Percentiles rank a stretch among this genome's conserved stretches.
Evolutionary conservation across 805 yeast genomes (phyloP).

Genomic region (Priceomyces castillae): DNA sequence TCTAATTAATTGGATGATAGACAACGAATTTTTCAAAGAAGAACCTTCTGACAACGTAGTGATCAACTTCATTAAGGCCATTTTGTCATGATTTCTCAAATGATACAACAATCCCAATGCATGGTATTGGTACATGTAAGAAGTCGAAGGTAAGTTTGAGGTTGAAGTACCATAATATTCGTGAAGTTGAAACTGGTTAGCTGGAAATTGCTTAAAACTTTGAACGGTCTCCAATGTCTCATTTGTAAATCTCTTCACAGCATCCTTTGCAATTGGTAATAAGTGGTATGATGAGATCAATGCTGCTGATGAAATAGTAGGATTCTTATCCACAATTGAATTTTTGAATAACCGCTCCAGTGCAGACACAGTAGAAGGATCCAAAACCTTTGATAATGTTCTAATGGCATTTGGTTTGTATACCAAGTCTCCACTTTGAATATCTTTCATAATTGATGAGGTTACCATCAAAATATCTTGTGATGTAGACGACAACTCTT

Average conservation of each 20-base stretch:
- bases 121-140: constrained; percentile 89
- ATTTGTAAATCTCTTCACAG: constrained; percentile 89
- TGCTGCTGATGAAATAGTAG: constrained; percentile 90
- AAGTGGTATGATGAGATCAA: constrained; percentile 86
- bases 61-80: constrained; percentile 89
- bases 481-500: constrained; percentile 80
- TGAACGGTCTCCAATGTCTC: constrained; percentile 90
- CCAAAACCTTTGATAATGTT: constrained; percentile 85
- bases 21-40: constrained; percentile 72
- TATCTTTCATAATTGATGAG: constrained; percentile 96
- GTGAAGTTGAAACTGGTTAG: constrained; percentile 49
- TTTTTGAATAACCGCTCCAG: constrained; percentile 91
- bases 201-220: constrained; percentile 54
- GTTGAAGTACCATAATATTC: constrained; percentile 55
- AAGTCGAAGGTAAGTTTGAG: constrained; percentile 57
- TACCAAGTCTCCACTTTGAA: constrained; percentile 80
- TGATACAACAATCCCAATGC: constrained; percentile 89
- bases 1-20: constrained; percentile 81
- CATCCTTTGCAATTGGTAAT: constrained; percentile 84
- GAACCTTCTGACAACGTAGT: constrained; percentile 67
- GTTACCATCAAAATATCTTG: constrained; percentile 97
- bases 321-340: constrained; percentile 88
- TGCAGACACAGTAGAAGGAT: constrained; percentile 85
- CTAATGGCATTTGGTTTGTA: constrained; percentile 95
- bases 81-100: constrained; percentile 84